Evolutionary conservation across 2,329 filamentous ascomycete species (phyloP).

Genomic region (Epichloe uncinata): DNA sequence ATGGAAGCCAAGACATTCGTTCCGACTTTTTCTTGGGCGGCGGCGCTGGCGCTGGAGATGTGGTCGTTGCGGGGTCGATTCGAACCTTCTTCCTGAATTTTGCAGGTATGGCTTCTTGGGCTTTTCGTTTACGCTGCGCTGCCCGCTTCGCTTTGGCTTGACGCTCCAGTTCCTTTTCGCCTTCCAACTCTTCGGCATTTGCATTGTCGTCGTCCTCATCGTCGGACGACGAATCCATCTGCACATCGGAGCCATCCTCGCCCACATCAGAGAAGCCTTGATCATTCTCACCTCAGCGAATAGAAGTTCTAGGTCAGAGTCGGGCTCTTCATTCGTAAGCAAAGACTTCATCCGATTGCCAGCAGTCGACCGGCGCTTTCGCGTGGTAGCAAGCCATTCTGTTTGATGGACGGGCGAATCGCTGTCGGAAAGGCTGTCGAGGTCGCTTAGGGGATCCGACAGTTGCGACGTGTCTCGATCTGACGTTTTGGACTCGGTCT

Average conservation of each 20-base stretch:
- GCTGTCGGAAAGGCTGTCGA: conserved; percentile 20
- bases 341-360: conserved; percentile 74
- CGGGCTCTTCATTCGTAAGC: conserved; percentile 59
- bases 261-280: conserved; percentile 57
- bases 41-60: conserved; percentile 25
- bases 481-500: conserved; percentile 16
- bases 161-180: conserved; percentile 75
- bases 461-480: conserved; percentile 21
- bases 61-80: conserved; percentile 41
- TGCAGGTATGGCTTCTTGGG: conserved; percentile 58
- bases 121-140: conserved; percentile 66
- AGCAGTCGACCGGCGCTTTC: conserved; percentile 65
- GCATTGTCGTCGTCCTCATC: conserved; percentile 59
- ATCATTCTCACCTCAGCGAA: conserved; percentile 60
- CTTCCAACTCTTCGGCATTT: conserved; percentile 56
- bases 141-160: conserved; percentile 55
- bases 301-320: conserved; percentile 57
- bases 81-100: conserved; percentile 64
- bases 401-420: conserved; percentile 27
- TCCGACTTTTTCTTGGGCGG: conserved; percentile 48
- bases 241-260: conserved; percentile 57
- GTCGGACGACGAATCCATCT: conserved; percentile 75
- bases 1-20: conserved; percentile 44
- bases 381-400: conserved; percentile 61
- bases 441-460: conserved; percentile 14